Percentiles rank a stretch among this genome's conserved stretches.
These are phyloP conservation scores for Fallopia convolvulus DNA, from an alignment of 148 eudicot species.

Conservation along the genomic window DNA sequence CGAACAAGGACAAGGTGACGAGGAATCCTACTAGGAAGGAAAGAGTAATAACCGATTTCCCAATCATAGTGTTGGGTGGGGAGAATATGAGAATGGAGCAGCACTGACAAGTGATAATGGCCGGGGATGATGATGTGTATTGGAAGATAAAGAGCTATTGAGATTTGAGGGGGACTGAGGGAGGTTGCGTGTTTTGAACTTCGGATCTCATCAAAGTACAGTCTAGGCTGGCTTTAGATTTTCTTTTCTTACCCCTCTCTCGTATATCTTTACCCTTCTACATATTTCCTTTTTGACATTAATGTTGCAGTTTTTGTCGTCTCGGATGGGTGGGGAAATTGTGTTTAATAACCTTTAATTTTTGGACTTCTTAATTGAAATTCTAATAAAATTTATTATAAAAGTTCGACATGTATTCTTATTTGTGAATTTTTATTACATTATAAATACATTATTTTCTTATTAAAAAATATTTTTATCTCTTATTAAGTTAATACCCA, in stretches of 20 bases:
- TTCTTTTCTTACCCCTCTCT: background rate
- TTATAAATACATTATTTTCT: too few species aligned
- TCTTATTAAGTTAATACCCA: too few species aligned
- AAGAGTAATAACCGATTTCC: conserved; percentile 16
- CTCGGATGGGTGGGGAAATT: too few species aligned
- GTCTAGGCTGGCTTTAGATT: background rate
- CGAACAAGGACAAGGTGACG: conserved; percentile 16
- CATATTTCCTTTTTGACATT: too few species aligned
- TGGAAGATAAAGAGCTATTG: background rate
- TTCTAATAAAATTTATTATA: too few species aligned
- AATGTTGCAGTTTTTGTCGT: too few species aligned
- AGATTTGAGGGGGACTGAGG: background rate
- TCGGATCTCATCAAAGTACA: background rate
- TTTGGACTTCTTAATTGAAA: too few species aligned
- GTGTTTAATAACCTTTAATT: too few species aligned
- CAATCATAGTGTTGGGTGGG: conserved; percentile 14
- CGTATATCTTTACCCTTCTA: too few species aligned
- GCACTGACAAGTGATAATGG: background rate
- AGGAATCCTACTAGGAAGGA: conserved; percentile 13
- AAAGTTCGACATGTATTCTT: too few species aligned
- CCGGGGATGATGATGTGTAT: background rate
- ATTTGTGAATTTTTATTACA: too few species aligned
- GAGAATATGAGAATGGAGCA: background rate
- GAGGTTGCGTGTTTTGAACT: background rate
- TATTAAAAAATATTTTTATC: too few species aligned